Evolutionary conservation across 768 basidiomycete species (phyloP).

Genomic region (Lactarius pseudohatsudake): DNA sequence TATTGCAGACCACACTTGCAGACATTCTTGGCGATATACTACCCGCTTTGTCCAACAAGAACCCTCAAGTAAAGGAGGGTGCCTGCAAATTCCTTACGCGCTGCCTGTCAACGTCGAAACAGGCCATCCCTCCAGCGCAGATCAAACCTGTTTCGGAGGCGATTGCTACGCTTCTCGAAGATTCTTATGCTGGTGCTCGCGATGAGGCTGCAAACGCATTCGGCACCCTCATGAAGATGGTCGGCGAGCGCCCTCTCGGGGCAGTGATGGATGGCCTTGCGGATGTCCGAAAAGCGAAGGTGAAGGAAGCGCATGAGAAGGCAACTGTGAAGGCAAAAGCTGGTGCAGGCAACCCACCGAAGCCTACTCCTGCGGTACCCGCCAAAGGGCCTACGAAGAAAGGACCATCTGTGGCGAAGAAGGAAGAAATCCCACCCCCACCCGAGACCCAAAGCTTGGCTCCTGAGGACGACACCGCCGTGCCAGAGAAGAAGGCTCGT

Average conservation of each 20-base stretch:
- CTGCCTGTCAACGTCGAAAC: conserved; percentile 67
- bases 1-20: conserved; percentile 63
- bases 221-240: conserved; percentile 93
- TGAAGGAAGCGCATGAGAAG: conserved; percentile 90
- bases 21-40: conserved; percentile 85
- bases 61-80: conserved; percentile 95
- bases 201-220: conserved; percentile 87
- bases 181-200: conserved; percentile 84
- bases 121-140: conserved; percentile 69
- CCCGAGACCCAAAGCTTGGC: conserved; percentile 34
- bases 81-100: conserved; percentile 84
- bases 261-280: conserved; percentile 82
- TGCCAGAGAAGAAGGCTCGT: conserved; percentile 38
- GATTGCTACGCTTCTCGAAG: conserved; percentile 75
- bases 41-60: conserved; percentile 79
- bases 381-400: conserved; percentile 27
- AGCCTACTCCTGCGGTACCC: conserved; percentile 12
- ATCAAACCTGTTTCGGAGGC: conserved; percentile 80
- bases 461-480: conserved; percentile 37
- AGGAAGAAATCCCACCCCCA: conserved; percentile 37
- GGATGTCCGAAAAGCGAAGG: conserved; percentile 86
- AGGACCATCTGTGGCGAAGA: conserved; percentile 33
- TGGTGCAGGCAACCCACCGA: conserved; percentile 53
- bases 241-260: conserved; percentile 89
- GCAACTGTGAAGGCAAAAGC: conserved; percentile 89